phyloP scores from a whole-genome alignment of 1,139 yeast species.

The Kazachstania sp. region DNA sequence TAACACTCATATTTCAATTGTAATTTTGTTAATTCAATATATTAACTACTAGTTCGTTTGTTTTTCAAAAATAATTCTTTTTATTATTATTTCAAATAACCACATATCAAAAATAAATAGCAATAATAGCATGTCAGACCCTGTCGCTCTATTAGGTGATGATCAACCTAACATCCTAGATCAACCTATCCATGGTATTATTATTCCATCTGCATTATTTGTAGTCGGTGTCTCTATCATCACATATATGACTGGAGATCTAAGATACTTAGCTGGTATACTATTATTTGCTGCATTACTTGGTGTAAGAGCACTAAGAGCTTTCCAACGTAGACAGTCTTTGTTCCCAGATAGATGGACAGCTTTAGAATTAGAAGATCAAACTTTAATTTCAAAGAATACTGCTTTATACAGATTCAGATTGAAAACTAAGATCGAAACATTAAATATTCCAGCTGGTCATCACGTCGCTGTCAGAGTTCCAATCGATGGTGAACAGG shows the following conservation, averaged over 20 bases:
- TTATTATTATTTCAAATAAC: too few relatives aligned
- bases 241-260: conserved; percentile 35
- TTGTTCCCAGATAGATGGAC: conserved; percentile 48
- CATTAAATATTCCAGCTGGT: conserved; percentile 61
- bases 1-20: too few relatives aligned
- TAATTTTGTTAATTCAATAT: too few relatives aligned
- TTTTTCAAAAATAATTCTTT: too few relatives aligned
- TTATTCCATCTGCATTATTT: conserved; percentile 56
- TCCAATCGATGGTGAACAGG: conserved; percentile 49
- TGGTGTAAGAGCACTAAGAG: conserved; percentile 40
- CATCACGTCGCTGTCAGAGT: conserved; percentile 57
- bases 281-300: conserved; percentile 30
- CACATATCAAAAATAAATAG: neutral
- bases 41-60: too few relatives aligned
- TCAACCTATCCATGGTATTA: conserved; percentile 63
- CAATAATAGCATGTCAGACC: neutral
- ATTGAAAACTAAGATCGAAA: conserved; percentile 50
- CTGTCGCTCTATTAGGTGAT: conserved; percentile 18
- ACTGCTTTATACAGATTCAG: conserved; percentile 67
- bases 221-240: conserved; percentile 54
- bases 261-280: conserved; percentile 39
- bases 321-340: conserved; percentile 40
- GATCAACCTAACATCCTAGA: conserved; percentile 40
- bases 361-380: conserved; percentile 59
- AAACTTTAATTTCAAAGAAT: conserved; percentile 59